Evolutionary conservation across 2,329 filamentous ascomycete genomes (phyloP), one percentile per base, ranked within the genome.

Genomic region (Fusarium nurragi): DNA sequence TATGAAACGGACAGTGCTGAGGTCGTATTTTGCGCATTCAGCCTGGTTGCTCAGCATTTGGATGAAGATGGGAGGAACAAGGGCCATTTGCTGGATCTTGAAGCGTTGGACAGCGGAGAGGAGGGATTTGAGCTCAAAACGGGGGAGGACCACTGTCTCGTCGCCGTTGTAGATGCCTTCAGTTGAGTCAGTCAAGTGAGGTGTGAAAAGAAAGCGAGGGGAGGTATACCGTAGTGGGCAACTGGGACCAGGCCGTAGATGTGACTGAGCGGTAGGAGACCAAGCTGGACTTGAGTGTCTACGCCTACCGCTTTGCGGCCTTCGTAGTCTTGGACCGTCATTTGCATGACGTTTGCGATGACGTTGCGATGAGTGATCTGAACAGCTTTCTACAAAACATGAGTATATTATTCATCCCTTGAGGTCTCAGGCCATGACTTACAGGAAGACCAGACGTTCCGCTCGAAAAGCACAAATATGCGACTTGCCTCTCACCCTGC

Each of bases 291-390:
- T 56, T 84, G 77, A 1, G 76, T 81, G 3, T 57, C 51, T 16
- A 83, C 60, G 13, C 72, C 73, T 6, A 74, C 68, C 28, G 73
- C 67, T 62, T 77, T 74, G 60, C 81, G 75, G n/a, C 74, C 53
- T 50, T 78, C 67, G 58, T 73, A 44, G 48, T 84, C 76, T 52
- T 75, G 87, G 1, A 81, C 72, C 8, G 71, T 73, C 52, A 88
- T 81, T 73, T 93, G 90, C 43, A 93, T 71, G 1, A 87, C 84
- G 72, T 94, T 94, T 49, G 91, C 86, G 44, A 94, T 94, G 39
- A 94, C 88, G 65, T 94, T 94, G 34, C 79, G 79, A 73, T 94
- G 91, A 5, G 90, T 91, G 58, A 94, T 91, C 88, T 92, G 93
- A 50, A 94, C 91, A 40, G 90, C 91, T 89, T 93, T 93, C 86